Evolutionary conservation across 1,284 basidiomycete species (phyloP).

Genomic region (Austroboletus rostrupii): DNA sequence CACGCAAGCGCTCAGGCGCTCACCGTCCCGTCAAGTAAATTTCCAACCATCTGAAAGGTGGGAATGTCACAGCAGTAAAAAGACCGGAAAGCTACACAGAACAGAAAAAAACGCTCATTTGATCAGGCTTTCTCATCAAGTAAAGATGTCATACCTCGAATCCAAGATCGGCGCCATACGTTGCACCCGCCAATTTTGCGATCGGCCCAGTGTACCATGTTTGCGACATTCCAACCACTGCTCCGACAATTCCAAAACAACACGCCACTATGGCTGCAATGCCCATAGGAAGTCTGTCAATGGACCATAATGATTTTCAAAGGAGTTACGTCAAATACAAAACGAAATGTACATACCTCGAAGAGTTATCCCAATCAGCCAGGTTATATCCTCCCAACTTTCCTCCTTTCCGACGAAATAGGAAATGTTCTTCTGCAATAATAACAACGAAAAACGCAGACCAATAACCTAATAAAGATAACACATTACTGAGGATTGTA

Average conservation of each 20-base stretch:
- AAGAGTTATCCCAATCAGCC: conserved; percentile 50
- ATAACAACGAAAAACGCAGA: conserved; percentile 58
- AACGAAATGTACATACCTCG: conserved; percentile 27
- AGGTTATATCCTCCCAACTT: conserved; percentile 51
- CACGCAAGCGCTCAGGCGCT: conserved; percentile 1
- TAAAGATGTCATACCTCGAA: conserved; percentile 42
- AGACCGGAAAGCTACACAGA: conserved; percentile 37
- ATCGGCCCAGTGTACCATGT: conserved; percentile 53
- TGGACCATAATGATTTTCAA: neutral
- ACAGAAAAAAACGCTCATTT: neutral
- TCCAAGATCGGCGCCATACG: conserved; percentile 51
- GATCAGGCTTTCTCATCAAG: neutral
- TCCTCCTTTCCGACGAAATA: conserved; percentile 46
- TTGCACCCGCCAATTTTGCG: conserved; percentile 39
- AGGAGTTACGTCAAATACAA: neutral
- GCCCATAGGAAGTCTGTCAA: conserved; percentile 49
- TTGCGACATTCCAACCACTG: conserved; percentile 49
- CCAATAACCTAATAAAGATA: conserved; percentile 62
- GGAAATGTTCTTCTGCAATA: conserved; percentile 52
- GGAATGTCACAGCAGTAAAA: conserved; percentile 40
- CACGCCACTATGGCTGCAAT: conserved; percentile 50
- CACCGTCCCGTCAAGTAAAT: conserved; percentile 40
- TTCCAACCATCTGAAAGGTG: conserved; percentile 43
- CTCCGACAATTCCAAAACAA: conserved; percentile 44
- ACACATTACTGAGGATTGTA: conserved; percentile 50